Base-by-base conservation (phyloP, 179 eudicot species). In the Dionaea muscipula region DNA sequence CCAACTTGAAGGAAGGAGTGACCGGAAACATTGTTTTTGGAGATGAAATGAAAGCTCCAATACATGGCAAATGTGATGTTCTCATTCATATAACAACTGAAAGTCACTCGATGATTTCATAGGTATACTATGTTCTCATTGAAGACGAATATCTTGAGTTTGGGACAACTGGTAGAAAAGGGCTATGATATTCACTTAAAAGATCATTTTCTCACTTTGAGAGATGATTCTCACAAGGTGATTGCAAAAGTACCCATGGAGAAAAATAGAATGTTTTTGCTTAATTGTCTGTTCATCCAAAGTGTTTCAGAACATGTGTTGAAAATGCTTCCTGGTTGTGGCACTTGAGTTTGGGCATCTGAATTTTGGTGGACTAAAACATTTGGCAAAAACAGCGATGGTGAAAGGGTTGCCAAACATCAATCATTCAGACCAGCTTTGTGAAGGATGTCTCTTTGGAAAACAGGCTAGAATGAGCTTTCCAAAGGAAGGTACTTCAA, bases 261-360 rank as follows among this genome's bases (percentile, higher is more conserved):
- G 23, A 48, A 15, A 38, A 59, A 59, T 17, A 33, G 45, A n/a
- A 59, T 59, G 55, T 59, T 59, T 33, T 35, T 48, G n/a, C 33
- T 47, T 3, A 7, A 47, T n/a, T 20, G 35, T 21, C 53, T 31
- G 63, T 24, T 48, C 14, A 31, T 15, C 5, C 21, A 21, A 48
- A 21, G 15, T 59, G 54, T n/a, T 21, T 59, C 1, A 31, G 47
- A 22, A 28, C 26, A 0, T 41, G 50, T 43, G 36, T 44, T 7
- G 27, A 56, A 7, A 50, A 56, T 44, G 15, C n/a, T 13, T 41
- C 60, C 0, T 44, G 38, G 50, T 6, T 56, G 11, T 43, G 50
- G 24, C 60, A 56, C n/a, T 24, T 41, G 25, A 56, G 50, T 24
- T 17, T 56, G 2, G 51, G 60, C 60, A 43, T 27, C 2, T 56